Evolutionary conservation across 1,284 basidiomycete species (phyloP), one percentile per base, ranked within the genome.

Genomic region (Coriolopsis trogii): DNA sequence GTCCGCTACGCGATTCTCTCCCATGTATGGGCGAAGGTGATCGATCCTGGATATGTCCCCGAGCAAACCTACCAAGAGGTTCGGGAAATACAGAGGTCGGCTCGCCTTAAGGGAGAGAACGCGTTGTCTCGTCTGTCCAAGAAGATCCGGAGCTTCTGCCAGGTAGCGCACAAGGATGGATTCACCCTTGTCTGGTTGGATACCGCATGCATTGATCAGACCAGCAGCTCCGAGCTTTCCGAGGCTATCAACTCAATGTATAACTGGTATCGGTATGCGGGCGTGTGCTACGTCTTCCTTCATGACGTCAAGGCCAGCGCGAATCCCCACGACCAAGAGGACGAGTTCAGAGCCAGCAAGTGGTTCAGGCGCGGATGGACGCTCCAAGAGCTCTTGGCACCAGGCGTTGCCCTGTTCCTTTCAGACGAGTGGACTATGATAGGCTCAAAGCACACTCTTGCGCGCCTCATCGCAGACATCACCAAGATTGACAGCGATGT

Each of bases 1-100:
- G 37, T 43, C 28, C 26, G 36, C 23, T 55, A 51, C 26, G 53
- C 49, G 5, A 48, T 48, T 8, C 15, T 55, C 8, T 55, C 53
- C 15, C 41, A 44, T 23, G 20, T 41, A 6, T 49, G 42, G 52
- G 25, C 37, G 21, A 38, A 36, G 25, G 23, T 8, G n/a, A 18
- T 6, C 15, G 45, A 25, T 29, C 6, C 15, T 18, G 16, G 13
- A 6, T 41, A 41, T 25, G 25, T 41, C 3, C 25, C 40, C 6
- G 46, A 48, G 23, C 30, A 48, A 16, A 30, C 46, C n/a, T 34
- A 12, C 16, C 38, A 41, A 23, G 29, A 48, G 15, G 37, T 40
- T 6, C 28, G 20, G 9, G 15, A 2, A 8, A 34, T 44, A 3
- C 21, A 44, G 10, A 4, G 2, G 1, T 16, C 21, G 0, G 23